A percentile compares a stretch with the other conserved stretches of the same genome.
These are phyloP conservation scores for Fusarium globosum DNA, from an alignment of 2,329 filamentous ascomycete species.

Conservation along the genomic window DNA sequence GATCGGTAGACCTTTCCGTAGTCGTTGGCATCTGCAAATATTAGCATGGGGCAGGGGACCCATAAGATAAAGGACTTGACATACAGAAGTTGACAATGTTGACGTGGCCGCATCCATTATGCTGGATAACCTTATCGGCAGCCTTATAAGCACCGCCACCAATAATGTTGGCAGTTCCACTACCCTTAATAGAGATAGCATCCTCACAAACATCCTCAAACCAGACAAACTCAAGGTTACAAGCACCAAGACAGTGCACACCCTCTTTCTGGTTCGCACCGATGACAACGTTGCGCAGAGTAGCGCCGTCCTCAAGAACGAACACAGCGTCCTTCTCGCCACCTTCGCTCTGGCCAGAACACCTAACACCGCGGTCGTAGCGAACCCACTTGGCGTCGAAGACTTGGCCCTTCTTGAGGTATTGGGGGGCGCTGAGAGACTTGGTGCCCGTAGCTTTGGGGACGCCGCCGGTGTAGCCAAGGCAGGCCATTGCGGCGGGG, in stretches of 20 bases:
- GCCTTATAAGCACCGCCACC: conserved; percentile 59
- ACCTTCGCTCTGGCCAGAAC: conserved; percentile 57
- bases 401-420: conserved; percentile 43
- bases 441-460: conserved; percentile 46
- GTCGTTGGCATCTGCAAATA: conserved; percentile 49
- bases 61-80: rapidly evolving
- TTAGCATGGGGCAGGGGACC: rapidly evolving
- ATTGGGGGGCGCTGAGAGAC: conserved; percentile 45
- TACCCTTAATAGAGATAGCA: conserved; percentile 35
- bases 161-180: conserved; percentile 52
- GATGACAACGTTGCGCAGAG: conserved; percentile 59
- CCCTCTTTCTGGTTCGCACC: conserved; percentile 58
- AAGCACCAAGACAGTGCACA: conserved; percentile 57
- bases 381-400: conserved; percentile 49
- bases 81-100: conserved; percentile 49
- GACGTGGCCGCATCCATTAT: conserved; percentile 59
- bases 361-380: conserved; percentile 56
- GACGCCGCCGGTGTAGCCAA: conserved; percentile 46
- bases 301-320: conserved; percentile 55
- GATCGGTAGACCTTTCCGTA: conserved; percentile 57
- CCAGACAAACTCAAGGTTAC: conserved; percentile 60
- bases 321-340: conserved; percentile 54
- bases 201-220: conserved; percentile 60
- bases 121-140: conserved; percentile 59
- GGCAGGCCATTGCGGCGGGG: conserved; percentile 47